Conservation (phyloP, 306 rosid genomes). For the Cyamopsis tetragonoloba region DNA sequence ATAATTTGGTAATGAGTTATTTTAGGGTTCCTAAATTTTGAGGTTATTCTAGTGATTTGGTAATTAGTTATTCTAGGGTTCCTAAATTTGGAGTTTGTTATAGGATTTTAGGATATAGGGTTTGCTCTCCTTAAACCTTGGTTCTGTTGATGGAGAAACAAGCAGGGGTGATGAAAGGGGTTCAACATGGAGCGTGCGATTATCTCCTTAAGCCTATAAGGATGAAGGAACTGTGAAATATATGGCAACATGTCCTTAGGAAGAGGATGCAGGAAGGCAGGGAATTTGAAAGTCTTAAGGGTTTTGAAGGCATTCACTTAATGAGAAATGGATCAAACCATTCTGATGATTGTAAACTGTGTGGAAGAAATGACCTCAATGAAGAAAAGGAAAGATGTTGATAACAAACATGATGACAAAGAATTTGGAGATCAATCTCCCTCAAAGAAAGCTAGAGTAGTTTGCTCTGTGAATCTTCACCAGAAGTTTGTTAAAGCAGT, state of each 20-base stretch:
- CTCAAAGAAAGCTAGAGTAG: constrained; percentile 71
- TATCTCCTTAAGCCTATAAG: constrained; percentile 89
- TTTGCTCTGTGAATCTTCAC: constrained; percentile 91
- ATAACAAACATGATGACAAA: constrained; percentile 51
- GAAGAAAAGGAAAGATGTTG: constrained; percentile 62
- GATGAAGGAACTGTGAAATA: constrained; percentile 86
- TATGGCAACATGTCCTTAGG: constrained; percentile 85
- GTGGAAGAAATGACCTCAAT: constrained; percentile 50
- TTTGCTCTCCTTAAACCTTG: no score
- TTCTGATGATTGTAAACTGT: constrained; percentile 57
- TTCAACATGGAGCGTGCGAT: constrained; percentile 92
- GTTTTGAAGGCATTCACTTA: constrained; percentile 49
- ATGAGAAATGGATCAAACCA: constrained; percentile 49
- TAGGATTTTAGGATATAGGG: no score
- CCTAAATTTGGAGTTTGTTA: no score
- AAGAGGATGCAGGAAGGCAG: constrained; percentile 73
- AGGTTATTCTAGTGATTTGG: no score
- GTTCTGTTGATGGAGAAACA: constrained; percentile 87
- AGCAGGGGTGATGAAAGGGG: constrained; percentile 89
- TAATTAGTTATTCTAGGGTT: no score
- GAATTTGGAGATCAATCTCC: constrained; percentile 59
- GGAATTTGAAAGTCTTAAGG: constrained; percentile 58
- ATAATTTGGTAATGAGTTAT: no score
- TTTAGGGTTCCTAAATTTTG: no score
- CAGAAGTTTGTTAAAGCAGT: constrained; percentile 91